Conservation (phyloP, 768 basidiomycete species). For the Agaricus blazei region DNA sequence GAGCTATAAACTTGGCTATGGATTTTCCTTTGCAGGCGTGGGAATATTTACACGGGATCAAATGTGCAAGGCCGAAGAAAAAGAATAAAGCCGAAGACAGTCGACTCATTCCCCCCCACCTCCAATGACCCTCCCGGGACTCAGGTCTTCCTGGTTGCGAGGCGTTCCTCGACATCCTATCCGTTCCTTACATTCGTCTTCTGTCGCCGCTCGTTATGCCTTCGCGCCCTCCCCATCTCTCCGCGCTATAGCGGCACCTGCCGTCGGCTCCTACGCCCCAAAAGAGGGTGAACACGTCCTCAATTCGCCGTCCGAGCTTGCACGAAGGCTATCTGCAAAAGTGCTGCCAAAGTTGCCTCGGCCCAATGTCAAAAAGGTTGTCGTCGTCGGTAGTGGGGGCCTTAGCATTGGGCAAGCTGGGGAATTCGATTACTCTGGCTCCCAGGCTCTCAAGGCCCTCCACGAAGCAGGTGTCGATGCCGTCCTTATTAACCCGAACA, state of each 20-base stretch:
- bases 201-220: constrained; percentile 24
- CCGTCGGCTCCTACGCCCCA: constrained; percentile 63
- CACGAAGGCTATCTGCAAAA: constrained; percentile 87
- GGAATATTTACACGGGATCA: background rate
- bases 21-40: background rate
- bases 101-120: constrained; percentile 4
- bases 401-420: constrained; percentile 97
- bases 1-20: background rate
- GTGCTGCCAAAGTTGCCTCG: constrained; percentile 90
- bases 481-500: constrained; percentile 97
- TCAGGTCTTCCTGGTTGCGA: constrained; percentile 33
- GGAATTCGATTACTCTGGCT: constrained; percentile 99
- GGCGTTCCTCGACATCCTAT: constrained; percentile 25
- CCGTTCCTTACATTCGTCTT: constrained; percentile 50
- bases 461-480: constrained; percentile 92
- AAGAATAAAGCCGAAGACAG: background rate
- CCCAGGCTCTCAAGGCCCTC: constrained; percentile 97
- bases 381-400: constrained; percentile 95
- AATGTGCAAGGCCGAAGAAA: constrained; percentile 12
- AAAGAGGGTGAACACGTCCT: constrained; percentile 74
- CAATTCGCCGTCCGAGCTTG: constrained; percentile 92
- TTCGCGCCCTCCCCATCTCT: constrained; percentile 46
- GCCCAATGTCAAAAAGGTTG: constrained; percentile 89
- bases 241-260: constrained; percentile 69
- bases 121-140: constrained; percentile 37